phyloP scores from a whole-genome alignment of 805 yeast species.

The Martiniozyma abietophila region DNA sequence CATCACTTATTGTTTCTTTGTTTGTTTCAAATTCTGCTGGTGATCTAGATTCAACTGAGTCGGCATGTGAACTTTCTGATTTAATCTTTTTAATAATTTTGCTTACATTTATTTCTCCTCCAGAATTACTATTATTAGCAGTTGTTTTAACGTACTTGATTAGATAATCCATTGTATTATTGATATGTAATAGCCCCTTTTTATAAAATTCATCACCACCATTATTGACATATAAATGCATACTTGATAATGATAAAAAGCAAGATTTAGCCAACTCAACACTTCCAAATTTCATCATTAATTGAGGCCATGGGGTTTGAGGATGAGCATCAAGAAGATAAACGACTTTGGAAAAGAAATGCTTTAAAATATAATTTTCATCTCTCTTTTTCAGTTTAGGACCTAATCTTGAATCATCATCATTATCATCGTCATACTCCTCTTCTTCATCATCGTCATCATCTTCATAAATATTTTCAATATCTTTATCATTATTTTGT shows the following conservation, averaged over 20 bases:
- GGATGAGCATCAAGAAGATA: constrained; percentile 53
- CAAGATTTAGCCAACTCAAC: constrained; percentile 50
- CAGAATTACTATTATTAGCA: constrained; percentile 4
- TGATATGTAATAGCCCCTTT: constrained; percentile 45
- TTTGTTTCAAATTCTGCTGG: constrained; percentile 6
- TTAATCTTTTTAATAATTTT: background rate
- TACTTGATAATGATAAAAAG: constrained; percentile 46
- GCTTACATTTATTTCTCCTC: background rate
- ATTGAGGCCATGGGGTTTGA: constrained; percentile 51
- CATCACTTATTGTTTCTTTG: constrained; percentile 12
- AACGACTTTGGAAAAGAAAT: constrained; percentile 44
- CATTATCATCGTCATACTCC: background rate
- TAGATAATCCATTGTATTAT: constrained; percentile 47
- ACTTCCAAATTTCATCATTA: constrained; percentile 48
- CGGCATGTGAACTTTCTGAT: background rate
- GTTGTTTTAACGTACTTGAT: constrained; percentile 32
- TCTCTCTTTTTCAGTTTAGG: constrained; percentile 22
- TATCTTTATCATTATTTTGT: background rate
- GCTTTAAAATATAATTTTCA: constrained; percentile 46
- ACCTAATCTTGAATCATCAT: constrained; percentile 21
- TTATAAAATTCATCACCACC: constrained; percentile 44
- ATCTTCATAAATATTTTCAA: background rate
- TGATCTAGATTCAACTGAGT: background rate
- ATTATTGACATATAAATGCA: constrained; percentile 46
- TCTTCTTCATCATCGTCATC: background rate